A percentile compares a stretch with the other conserved stretches of the same genome.
Conservation (phyloP, 345 rosid species). For the Litchi chinensis region DNA sequence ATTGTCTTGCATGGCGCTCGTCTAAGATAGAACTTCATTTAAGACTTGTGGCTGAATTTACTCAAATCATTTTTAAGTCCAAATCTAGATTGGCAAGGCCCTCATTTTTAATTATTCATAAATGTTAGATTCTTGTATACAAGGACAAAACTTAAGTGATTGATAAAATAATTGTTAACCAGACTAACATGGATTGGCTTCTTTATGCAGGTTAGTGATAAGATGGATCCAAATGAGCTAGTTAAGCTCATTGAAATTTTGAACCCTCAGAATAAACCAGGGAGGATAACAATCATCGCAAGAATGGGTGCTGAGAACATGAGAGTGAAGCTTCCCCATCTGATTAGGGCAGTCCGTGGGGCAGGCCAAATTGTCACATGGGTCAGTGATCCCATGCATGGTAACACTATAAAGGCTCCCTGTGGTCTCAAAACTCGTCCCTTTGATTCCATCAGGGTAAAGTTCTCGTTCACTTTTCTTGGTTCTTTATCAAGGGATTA, state of each 20-base stretch:
- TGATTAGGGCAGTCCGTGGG: constrained; percentile 74
- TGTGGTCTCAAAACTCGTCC: constrained; percentile 95
- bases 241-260: constrained; percentile 85
- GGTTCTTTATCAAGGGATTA: background rate
- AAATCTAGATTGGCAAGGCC: background rate
- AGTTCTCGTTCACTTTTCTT: constrained; percentile 10
- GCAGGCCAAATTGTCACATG: constrained; percentile 90
- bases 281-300: constrained; percentile 79
- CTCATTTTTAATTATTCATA: background rate
- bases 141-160: background rate
- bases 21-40: background rate
- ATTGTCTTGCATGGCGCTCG: background rate
- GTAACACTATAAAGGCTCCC: constrained; percentile 97
- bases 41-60: background rate
- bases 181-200: constrained; percentile 12
- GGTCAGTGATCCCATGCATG: constrained; percentile 98
- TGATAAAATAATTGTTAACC: background rate
- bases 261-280: constrained; percentile 85
- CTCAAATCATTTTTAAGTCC: background rate
- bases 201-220: constrained; percentile 75
- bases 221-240: constrained; percentile 88
- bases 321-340: constrained; percentile 93
- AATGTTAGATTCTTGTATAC: background rate
- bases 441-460: constrained; percentile 82
- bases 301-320: constrained; percentile 98